These are phyloP conservation scores for Lobosporangium transversale DNA, from an alignment of 192 early-diverging fungal species.

Conservation along the genomic window DNA sequence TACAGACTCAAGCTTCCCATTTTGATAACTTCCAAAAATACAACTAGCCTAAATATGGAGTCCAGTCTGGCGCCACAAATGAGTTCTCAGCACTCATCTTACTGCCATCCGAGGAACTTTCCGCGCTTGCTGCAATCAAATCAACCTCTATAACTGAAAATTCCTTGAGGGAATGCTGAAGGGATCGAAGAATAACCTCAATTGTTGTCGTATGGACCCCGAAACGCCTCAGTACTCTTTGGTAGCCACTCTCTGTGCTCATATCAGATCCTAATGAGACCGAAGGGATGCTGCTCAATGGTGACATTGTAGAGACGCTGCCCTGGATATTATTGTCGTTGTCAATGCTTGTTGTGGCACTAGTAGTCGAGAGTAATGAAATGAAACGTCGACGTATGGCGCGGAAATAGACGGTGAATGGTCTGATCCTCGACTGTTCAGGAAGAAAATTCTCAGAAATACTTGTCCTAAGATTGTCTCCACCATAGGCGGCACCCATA, in stretches of 20 bases:
- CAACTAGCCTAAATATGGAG: background rate
- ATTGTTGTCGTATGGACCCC: constrained; percentile 1
- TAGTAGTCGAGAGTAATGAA: background rate
- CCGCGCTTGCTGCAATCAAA: background rate
- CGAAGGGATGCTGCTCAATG: no score
- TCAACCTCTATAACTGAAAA: constrained; percentile 3
- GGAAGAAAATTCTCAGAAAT: background rate
- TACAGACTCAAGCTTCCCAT: no score
- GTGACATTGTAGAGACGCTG: background rate
- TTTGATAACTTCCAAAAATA: background rate
- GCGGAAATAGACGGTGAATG: constrained; percentile 1
- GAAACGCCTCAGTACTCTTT: constrained; percentile 4
- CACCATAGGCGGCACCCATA: background rate
- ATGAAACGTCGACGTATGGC: background rate
- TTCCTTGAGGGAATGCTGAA: constrained; percentile 7
- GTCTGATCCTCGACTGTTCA: background rate
- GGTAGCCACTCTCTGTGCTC: background rate
- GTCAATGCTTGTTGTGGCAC: no score
- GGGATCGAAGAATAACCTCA: background rate
- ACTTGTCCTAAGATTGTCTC: background rate
- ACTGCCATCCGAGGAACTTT: background rate
- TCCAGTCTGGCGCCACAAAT: constrained; percentile 3
- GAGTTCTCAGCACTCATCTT: background rate
- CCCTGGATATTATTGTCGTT: background rate
- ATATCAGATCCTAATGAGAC: background rate